Percentiles rank a stretch among this genome's conserved stretches.
Evolutionary conservation across 495 filamentous ascomycete genomes (phyloP).

Genomic region (Parathielavia hyrcaniae): DNA sequence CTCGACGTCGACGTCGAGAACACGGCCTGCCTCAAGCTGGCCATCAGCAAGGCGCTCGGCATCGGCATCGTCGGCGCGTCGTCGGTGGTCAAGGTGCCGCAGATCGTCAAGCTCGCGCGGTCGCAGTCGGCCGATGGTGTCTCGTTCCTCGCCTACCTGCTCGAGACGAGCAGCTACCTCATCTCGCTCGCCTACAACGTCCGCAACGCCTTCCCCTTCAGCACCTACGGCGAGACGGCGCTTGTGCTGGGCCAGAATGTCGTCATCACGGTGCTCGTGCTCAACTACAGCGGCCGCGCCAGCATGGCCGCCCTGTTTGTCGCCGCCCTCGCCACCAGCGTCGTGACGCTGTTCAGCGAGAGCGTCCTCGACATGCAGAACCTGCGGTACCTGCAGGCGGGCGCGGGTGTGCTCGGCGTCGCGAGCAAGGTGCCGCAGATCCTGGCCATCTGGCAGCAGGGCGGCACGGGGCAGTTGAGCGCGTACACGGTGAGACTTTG

Average conservation of each 20-base stretch:
- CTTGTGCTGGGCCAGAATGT: conserved; percentile 89
- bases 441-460: conserved; percentile 69
- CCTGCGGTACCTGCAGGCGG: conserved; percentile 73
- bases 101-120: conserved; percentile 81
- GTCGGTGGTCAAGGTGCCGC: conserved; percentile 88
- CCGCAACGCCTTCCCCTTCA: conserved; percentile 86
- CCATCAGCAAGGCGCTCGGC: conserved; percentile 84
- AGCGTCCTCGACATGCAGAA: conserved; percentile 59
- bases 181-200: conserved; percentile 86
- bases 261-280: conserved; percentile 72
- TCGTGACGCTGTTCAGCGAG: conserved; percentile 62
- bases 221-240: conserved; percentile 90
- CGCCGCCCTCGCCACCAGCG: conserved; percentile 60
- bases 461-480: conserved; percentile 88
- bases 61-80: conserved; percentile 85
- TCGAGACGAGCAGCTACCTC: conserved; percentile 79
- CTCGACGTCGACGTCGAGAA: conserved; percentile 70
- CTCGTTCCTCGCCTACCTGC: conserved; percentile 80
- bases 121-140: conserved; percentile 76
- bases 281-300: conserved; percentile 64
- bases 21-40: conserved; percentile 73
- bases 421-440: conserved; percentile 94
- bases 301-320: conserved; percentile 64
- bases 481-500: conserved; percentile 76
- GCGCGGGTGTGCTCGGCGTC: conserved; percentile 73